Conservation (phyloP, 2,329 filamentous ascomycete genomes). For the Magnaporthales sp. region DNA sequence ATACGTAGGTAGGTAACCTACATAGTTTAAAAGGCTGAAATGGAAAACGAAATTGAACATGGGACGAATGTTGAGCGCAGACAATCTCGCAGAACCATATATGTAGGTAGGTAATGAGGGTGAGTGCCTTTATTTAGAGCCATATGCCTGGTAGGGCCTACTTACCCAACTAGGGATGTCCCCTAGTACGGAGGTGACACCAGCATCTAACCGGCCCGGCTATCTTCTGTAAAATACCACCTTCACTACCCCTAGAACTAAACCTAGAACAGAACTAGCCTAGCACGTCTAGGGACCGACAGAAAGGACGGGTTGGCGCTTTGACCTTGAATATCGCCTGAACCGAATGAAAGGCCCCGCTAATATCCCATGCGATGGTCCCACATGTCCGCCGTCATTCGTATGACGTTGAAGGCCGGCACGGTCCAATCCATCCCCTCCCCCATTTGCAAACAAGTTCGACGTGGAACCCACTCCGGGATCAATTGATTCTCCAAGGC, state of each 20-base stretch:
- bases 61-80: neutral
- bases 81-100: too few relatives aligned
- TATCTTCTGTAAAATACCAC: too few relatives aligned
- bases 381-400: neutral
- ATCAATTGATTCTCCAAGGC: neutral
- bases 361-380: neutral
- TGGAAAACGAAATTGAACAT: neutral
- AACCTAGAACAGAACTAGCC: neutral
- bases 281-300: neutral
- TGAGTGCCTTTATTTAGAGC: neutral
- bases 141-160: neutral
- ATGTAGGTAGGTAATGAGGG: too few relatives aligned
- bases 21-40: too few relatives aligned
- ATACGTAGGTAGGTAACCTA: too few relatives aligned
- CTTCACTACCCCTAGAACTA: neutral
- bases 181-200: neutral
- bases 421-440: neutral
- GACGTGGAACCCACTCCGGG: constrained; percentile 1
- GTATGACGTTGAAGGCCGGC: neutral
- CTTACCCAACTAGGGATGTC: neutral
- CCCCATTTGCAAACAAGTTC: neutral
- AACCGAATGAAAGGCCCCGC: neutral
- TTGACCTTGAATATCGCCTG: neutral
- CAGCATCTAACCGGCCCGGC: neutral
- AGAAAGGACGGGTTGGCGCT: neutral